Evolutionary conservation across 2,329 filamentous ascomycete genomes (phyloP).

Genomic region (Beauveria sp.): DNA sequence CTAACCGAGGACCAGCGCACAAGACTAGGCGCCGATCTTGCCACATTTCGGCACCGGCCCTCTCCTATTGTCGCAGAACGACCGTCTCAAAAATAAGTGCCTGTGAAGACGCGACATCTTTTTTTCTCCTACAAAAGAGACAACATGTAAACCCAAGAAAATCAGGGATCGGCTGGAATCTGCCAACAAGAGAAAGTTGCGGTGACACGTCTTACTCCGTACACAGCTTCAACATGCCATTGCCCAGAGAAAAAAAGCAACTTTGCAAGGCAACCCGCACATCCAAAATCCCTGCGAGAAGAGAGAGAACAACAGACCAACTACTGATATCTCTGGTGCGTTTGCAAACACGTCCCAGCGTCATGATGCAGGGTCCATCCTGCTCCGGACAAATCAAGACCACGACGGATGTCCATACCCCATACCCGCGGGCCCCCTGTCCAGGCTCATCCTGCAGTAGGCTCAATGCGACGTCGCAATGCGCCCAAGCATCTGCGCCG

Average conservation of each 20-base stretch:
- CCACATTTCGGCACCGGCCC: neutral
- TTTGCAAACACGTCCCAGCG: neutral
- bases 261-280: neutral
- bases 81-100: neutral
- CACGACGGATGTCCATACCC: neutral
- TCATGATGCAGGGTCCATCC: slow-evolving; percentile 5
- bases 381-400: neutral
- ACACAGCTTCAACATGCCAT: neutral
- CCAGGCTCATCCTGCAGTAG: neutral
- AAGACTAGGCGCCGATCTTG: neutral
- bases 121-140: neutral
- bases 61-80: neutral
- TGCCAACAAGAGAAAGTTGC: neutral
- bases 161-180: neutral
- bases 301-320: slow-evolving; percentile 6
- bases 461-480: neutral
- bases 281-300: neutral
- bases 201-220: neutral
- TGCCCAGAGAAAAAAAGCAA: neutral
- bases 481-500: neutral
- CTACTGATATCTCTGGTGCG: neutral
- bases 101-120: neutral
- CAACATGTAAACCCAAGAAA: neutral
- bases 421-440: neutral
- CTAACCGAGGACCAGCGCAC: neutral